Evolutionary conservation across 768 basidiomycete species (phyloP).

Genomic region (Terana coerulea): DNA sequence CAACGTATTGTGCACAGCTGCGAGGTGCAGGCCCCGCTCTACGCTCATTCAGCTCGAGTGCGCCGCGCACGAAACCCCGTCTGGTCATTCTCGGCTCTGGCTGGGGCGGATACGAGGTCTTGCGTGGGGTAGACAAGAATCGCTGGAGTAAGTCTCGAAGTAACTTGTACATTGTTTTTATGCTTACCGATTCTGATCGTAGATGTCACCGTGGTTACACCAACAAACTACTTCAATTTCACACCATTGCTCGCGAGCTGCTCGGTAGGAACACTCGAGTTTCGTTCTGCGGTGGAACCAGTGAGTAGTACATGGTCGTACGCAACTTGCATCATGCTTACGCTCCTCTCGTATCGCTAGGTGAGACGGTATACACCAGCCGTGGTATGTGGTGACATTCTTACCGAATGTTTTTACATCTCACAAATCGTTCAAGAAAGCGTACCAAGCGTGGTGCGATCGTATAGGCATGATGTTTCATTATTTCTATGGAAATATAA

Average conservation of each 20-base stretch:
- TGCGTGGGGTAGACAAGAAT: conserved; percentile 65
- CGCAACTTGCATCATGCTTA: not conserved
- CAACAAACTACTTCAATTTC: conserved; percentile 66
- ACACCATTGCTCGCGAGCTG: conserved; percentile 65
- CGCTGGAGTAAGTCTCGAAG: conserved; percentile 51
- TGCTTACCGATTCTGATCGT: too few species aligned
- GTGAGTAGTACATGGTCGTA: conserved; percentile 43
- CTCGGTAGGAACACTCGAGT: conserved; percentile 82
- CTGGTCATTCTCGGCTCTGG: conserved; percentile 74
- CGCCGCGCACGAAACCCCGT: conserved; percentile 29
- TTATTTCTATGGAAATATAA: not conserved
- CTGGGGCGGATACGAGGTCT: conserved; percentile 74
- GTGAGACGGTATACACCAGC: conserved; percentile 25
- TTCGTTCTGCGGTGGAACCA: conserved; percentile 75
- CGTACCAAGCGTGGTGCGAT: conserved; percentile 78
- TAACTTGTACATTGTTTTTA: not conserved
- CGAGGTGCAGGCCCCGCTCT: not conserved
- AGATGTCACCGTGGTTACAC: conserved; percentile 69
- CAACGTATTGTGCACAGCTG: too few species aligned
- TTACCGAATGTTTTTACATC: not conserved
- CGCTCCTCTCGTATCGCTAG: too few species aligned
- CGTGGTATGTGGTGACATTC: conserved; percentile 16
- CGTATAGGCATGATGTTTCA: conserved; percentile 45
- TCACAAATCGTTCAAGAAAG: conserved; percentile 33
- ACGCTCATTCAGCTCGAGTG: conserved; percentile 20